Evolutionary conservation across 768 basidiomycete species (phyloP), one percentile per base, ranked within the genome.

Genomic region (Hygrophoropsis aurantiaca): DNA sequence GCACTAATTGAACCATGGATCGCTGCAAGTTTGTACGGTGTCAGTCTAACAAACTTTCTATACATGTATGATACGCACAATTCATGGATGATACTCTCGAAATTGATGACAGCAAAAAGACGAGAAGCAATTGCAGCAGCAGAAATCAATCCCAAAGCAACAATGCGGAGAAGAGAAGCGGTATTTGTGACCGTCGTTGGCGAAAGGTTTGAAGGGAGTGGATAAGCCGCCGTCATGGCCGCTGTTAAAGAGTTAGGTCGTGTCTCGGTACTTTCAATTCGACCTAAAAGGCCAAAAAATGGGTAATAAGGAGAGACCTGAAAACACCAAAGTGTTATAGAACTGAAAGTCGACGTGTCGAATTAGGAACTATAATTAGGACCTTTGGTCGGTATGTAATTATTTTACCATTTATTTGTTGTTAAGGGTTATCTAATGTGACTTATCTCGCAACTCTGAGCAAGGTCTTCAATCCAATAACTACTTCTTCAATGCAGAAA

Each of bases 1-100:
- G 69, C 66, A 97, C 93, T 89, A 98, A 70, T 99, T 98, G 71
- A 99, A 98, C 97, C 97, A 98, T 54, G 94, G 93, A 62, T 97
- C 94, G 63, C 94, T 95, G 61, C 32, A 23, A 27, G 32, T 1
- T 42, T n/a, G 20, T 20, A 38, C 9, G 42, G 0, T 15, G 18
- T 15, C 24, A 52, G 42, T 52, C 42, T n/a, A 16, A 27, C 9
- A 49, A 50, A 25, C 18, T 0, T 20, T 21, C 3, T 3, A 36
- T 32, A 3, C 1, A 15, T 33, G 43, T 19, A 38, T 15, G 39
- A 40, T 0, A 80, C 93, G 58, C 54, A 97, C 94, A 97, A 98
- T 77, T 98, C 97, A 69, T 98, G 95, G 59, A 99, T 98, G 59
- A 99, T 93, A 78, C 93, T 95, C 74, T 99, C 97, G 65, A 97